phyloP scores from a whole-genome alignment of 352 stramenopile species.

The Globisporangium parvum region DNA sequence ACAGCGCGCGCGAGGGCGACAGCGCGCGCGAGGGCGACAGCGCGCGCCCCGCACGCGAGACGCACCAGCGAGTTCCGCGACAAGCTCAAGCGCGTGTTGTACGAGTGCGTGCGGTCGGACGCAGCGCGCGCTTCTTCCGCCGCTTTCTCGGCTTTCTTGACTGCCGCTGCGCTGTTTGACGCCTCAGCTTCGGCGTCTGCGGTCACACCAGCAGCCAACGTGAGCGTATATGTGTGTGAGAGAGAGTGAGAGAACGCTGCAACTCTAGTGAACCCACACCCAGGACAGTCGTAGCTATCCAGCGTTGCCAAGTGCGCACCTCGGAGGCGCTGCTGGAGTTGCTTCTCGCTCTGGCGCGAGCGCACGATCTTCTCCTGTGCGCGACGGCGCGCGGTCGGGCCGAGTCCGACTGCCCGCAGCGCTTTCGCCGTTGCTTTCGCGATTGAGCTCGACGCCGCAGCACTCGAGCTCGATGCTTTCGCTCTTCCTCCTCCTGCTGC shows the following conservation, averaged over 20 bases:
- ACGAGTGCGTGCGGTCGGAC: conserved; percentile 27
- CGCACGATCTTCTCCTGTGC: conserved; percentile 20
- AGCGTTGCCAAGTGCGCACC: background rate
- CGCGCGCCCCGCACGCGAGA: no score
- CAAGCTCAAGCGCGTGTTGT: conserved; percentile 25
- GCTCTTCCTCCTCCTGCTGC: no score
- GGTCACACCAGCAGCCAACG: background rate
- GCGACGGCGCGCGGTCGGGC: conserved; percentile 18
- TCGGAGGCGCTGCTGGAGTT: conserved; percentile 9
- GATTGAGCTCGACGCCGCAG: background rate
- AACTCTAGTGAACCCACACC: no score
- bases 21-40: no score
- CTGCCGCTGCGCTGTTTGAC: background rate
- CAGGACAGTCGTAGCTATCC: background rate
- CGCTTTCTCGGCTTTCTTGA: conserved; percentile 13
- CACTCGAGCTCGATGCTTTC: conserved; percentile 2
- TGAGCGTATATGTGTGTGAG: no score
- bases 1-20: no score
- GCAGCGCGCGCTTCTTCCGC: conserved; percentile 19
- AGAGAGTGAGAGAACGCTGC: no score
- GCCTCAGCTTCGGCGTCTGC: background rate
- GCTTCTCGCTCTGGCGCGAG: conserved; percentile 2
- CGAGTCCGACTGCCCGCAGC: conserved; percentile 18
- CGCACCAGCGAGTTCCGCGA: conserved; percentile 28
- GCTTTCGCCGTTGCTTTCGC: conserved; percentile 11